Conservation (phyloP, 257 asterid genomes). For the Plantago ovata region DNA sequence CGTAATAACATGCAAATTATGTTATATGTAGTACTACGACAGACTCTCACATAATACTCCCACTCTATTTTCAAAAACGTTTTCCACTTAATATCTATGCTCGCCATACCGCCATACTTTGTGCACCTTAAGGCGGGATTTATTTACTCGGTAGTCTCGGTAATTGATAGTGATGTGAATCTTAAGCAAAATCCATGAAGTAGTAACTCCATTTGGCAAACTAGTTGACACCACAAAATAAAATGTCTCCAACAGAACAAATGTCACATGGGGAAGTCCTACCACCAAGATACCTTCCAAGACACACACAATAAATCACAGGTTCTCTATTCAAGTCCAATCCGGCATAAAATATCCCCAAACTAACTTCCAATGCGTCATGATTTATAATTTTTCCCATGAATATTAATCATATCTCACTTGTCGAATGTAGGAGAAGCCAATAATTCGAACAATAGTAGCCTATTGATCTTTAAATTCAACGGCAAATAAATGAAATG, state of each 20-base stretch:
- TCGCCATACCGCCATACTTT: no score
- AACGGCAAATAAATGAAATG: not conserved
- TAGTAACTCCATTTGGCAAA: not conserved
- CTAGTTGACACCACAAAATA: not conserved
- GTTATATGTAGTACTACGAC: no score
- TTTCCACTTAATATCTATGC: no score
- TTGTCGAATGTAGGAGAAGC: not conserved
- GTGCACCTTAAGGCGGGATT: no score
- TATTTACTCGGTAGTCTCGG: no score
- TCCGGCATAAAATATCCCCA: not conserved
- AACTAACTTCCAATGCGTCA: not conserved
- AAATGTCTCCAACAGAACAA: not conserved
- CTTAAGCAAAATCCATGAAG: not conserved
- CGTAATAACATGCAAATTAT: no score
- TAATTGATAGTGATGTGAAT: no score
- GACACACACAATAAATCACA: not conserved
- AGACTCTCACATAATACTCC: no score
- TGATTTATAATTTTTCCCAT: no score
- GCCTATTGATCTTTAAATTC: not conserved
- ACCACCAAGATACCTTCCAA: constrained; percentile 5
- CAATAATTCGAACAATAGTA: not conserved
- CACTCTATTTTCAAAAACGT: no score
- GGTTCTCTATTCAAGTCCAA: not conserved
- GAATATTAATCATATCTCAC: not conserved
- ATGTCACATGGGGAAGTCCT: constrained; percentile 7